These are phyloP conservation scores for Alternaria sp. DNA, from an alignment of 2,329 filamentous ascomycete species.

Conservation along the genomic window DNA sequence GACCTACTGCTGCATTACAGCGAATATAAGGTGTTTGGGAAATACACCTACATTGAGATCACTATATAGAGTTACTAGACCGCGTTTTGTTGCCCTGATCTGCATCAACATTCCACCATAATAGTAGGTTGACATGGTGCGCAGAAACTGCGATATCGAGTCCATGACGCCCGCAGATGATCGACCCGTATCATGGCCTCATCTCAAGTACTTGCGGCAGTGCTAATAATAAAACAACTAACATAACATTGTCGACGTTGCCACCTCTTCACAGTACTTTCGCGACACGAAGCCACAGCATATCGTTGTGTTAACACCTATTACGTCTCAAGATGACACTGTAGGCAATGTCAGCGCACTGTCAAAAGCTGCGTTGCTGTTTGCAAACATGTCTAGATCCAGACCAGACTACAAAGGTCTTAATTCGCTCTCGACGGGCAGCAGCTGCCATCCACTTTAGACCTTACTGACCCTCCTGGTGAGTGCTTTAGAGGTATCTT, in stretches of 20 bases:
- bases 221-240: background rate
- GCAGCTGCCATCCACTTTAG: background rate
- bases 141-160: no score
- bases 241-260: background rate
- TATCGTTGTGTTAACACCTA: background rate
- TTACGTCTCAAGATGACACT: background rate
- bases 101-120: no score
- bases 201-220: background rate
- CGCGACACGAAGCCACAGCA: background rate
- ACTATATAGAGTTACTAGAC: no score
- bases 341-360: background rate
- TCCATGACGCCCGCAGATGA: background rate
- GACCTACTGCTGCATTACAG: no score
- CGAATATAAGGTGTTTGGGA: no score
- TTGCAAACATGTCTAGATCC: background rate
- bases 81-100: no score
- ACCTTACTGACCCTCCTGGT: background rate
- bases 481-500: background rate
- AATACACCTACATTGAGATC: no score
- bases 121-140: background rate
- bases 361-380: background rate
- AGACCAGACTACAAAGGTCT: background rate
- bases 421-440: background rate
- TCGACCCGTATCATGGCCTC: no score
- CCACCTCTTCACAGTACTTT: background rate